Conservation (phyloP, 306 rosid species). For the Sicyos edulis region DNA sequence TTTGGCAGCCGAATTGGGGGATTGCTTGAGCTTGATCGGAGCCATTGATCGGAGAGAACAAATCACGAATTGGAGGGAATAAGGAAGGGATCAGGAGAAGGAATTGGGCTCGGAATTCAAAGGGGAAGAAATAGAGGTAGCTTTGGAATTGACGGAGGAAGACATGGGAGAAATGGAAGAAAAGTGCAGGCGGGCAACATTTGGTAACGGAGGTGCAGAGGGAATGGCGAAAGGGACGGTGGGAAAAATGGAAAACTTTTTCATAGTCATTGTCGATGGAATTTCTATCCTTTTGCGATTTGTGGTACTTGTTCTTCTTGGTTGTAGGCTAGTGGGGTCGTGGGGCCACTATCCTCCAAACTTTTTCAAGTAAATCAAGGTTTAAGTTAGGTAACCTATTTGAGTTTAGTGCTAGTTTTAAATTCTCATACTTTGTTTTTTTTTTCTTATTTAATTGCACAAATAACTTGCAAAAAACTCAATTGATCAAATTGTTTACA, state of each 20-base stretch:
- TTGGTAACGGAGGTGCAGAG: slow-evolving; percentile 22
- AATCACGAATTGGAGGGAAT: not conserved
- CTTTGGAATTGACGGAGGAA: slow-evolving; percentile 21
- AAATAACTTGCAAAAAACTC: too few species aligned
- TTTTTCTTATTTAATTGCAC: too few species aligned
- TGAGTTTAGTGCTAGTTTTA: too few species aligned
- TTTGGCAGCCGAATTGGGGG: slow-evolving; percentile 33
- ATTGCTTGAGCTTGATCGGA: slow-evolving; percentile 49
- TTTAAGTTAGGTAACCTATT: too few species aligned
- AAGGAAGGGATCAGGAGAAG: not conserved
- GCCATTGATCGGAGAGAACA: slow-evolving; percentile 31
- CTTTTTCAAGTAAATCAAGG: not conserved
- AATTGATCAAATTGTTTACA: too few species aligned
- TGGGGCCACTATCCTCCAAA: not conserved
- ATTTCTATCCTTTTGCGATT: slow-evolving; percentile 1
- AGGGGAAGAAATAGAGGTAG: not conserved
- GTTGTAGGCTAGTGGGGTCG: not conserved
- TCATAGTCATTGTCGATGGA: not conserved
- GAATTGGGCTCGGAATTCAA: not conserved
- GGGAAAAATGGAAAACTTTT: not conserved
- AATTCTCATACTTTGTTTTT: too few species aligned
- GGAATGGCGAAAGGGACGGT: not conserved
- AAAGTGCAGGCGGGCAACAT: slow-evolving; percentile 20
- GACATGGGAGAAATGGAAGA: not conserved
- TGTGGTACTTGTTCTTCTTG: slow-evolving; percentile 11